phyloP scores from a whole-genome alignment of 2,329 filamentous ascomycete genomes.

The Rhynchosporium graminicola region DNA sequence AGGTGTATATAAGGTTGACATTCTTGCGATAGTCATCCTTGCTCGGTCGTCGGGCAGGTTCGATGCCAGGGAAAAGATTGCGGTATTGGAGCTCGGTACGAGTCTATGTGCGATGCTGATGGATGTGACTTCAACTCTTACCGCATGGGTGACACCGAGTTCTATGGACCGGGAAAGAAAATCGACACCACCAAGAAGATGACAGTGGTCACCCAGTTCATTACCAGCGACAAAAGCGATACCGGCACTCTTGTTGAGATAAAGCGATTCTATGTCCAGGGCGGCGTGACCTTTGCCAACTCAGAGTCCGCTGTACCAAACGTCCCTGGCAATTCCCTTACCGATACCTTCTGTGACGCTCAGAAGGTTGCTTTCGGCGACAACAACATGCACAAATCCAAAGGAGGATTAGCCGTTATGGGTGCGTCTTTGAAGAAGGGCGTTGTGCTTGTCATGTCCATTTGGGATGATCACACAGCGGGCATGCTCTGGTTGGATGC shows the following conservation, averaged over 20 bases:
- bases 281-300: slow-evolving; percentile 54
- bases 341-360: slow-evolving; percentile 55
- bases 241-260: slow-evolving; percentile 55
- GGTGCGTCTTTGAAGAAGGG: slow-evolving; percentile 52
- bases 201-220: slow-evolving; percentile 62
- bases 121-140: slow-evolving; percentile 64
- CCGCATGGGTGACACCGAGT: slow-evolving; percentile 57
- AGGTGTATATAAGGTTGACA: slow-evolving; percentile 3
- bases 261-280: slow-evolving; percentile 58
- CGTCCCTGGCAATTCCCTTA: slow-evolving; percentile 55
- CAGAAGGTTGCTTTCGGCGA: slow-evolving; percentile 60
- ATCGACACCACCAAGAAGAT: slow-evolving; percentile 53
- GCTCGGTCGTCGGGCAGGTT: slow-evolving; percentile 47
- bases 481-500: slow-evolving; percentile 79
- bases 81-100: slow-evolving; percentile 52
- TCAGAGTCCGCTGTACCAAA: slow-evolving; percentile 48
- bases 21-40: slow-evolving; percentile 48
- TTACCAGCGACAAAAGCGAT: slow-evolving; percentile 51
- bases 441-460: slow-evolving; percentile 66
- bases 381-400: slow-evolving; percentile 51
- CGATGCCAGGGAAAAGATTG: slow-evolving; percentile 48
- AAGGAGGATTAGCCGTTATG: slow-evolving; percentile 59
- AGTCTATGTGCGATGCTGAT: slow-evolving; percentile 59
- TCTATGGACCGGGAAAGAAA: slow-evolving; percentile 55
- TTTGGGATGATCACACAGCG: slow-evolving; percentile 58